Conservation (phyloP, 495 filamentous ascomycete species). For the Hamigera avellanea region DNA sequence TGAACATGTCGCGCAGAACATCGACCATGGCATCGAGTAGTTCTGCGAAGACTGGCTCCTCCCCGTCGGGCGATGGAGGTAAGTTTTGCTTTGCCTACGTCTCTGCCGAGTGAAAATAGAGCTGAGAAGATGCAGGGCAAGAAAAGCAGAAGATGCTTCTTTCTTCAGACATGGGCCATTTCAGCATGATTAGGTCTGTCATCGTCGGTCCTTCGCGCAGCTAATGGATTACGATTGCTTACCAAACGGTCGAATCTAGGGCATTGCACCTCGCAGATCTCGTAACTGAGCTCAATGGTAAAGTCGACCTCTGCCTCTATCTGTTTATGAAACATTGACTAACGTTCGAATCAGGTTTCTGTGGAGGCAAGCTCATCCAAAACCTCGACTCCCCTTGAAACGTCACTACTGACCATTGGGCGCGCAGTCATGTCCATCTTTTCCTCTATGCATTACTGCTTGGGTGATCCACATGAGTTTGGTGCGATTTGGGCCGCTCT, state of each 20-base stretch:
- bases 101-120: conserved; percentile 1
- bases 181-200: conserved; percentile 57
- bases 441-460: conserved; percentile 88
- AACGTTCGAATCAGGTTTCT: conserved; percentile 29
- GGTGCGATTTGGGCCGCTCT: conserved; percentile 69
- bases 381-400: not conserved
- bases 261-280: conserved; percentile 90
- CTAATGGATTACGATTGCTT: conserved; percentile 1
- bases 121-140: conserved; percentile 38
- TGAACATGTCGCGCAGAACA: conserved; percentile 37
- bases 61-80: conserved; percentile 29
- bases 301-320: not conserved
- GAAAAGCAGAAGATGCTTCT: conserved; percentile 85
- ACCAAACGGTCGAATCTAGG: conserved; percentile 26
- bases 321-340: too few species aligned
- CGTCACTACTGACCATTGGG: not conserved
- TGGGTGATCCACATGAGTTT: conserved; percentile 56
- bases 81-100: conserved; percentile 10
- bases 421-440: conserved; percentile 76
- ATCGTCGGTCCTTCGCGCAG: not conserved
- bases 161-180: conserved; percentile 63
- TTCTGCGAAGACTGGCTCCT: conserved; percentile 22
- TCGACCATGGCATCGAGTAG: conserved; percentile 28
- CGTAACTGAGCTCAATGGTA: conserved; percentile 93
- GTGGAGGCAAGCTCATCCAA: conserved; percentile 32